phyloP scores from a whole-genome alignment of 495 filamentous ascomycete species.

The Penicillium tannophilum region DNA sequence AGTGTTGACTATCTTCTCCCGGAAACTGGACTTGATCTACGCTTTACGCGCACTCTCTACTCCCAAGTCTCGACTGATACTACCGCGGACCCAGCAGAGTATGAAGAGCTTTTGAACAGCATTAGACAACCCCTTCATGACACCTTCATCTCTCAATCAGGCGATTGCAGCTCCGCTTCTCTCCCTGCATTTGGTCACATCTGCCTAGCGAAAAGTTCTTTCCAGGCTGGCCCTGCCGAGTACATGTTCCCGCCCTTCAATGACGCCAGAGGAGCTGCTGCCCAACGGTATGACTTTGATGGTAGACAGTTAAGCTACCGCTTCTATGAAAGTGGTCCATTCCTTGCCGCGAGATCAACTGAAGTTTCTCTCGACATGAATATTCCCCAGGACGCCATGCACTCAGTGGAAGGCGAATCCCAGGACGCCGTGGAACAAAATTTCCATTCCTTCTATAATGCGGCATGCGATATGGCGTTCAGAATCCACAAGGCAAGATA shows the following conservation, averaged over 20 bases:
- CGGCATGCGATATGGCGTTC: constrained; percentile 43
- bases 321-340: constrained; percentile 38
- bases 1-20: constrained; percentile 47
- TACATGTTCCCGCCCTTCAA: constrained; percentile 41
- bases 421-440: constrained; percentile 22
- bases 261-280: constrained; percentile 27
- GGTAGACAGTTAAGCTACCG: constrained; percentile 34
- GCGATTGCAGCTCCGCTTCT: constrained; percentile 7
- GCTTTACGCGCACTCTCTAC: constrained; percentile 41
- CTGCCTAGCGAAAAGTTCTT: constrained; percentile 27
- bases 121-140: constrained; percentile 24
- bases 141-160: constrained; percentile 14
- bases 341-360: constrained; percentile 27
- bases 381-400: constrained; percentile 7
- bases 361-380: constrained; percentile 38
- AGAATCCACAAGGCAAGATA: constrained; percentile 22
- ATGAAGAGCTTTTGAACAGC: constrained; percentile 16
- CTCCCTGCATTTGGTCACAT: constrained; percentile 38
- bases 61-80: constrained; percentile 24
- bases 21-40: constrained; percentile 42
- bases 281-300: constrained; percentile 34
- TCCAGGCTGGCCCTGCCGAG: constrained; percentile 21
- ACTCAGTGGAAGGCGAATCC: neutral
- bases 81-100: constrained; percentile 4
- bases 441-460: constrained; percentile 42